Base-by-base conservation (phyloP, 495 filamentous ascomycete genomes). In the Venustampulla echinocandica region DNA sequence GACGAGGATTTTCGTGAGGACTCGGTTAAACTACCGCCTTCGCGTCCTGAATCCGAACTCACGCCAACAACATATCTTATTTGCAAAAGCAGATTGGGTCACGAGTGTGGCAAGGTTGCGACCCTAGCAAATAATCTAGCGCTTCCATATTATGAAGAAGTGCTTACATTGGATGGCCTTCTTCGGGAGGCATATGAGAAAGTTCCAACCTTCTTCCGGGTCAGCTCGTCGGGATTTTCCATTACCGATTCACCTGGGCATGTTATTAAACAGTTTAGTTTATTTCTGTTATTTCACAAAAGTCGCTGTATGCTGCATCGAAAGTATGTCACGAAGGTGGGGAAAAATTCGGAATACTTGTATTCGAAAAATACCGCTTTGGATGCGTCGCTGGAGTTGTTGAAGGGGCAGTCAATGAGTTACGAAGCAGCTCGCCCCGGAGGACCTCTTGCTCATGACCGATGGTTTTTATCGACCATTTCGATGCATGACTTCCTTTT, bases 221-320 rank as follows among this genome's bases (percentile, higher is more conserved):
- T 82, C 23, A 73, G 70, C 11, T 69, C 75, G 0, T 65, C 84
- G 20, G 68, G 75, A 9, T 75, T 85, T 43, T 79, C 69, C n/a
- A 63, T 81, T 20, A 67, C 69, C 7, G 84, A 90, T 50, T 65
- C 80, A 1, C 70, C 79, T 2, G 66, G 73, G 4, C 52, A 79
- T 3, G 77, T 88, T 44, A 80, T 85, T 58, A 78, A 82, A 47
- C 75, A 84, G 1, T 82, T 81, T 51, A 80, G 75, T 1, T 62
- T 90, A n/a, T 77, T 81, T 10, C 60, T 87, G 3, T 63, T 88
- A 13, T 88, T 83, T 54, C 75, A 85, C 47, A 87, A 87, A 55
- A 68, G 73, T n/a, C 74, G 83, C 22, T 82, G 79, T 37, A 77
- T 89, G 11, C 66, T 90, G 21, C 86, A 90, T 56, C 76, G 85